Evolutionary conservation across 2,329 filamentous ascomycete species (phyloP).

Genomic region (Chrysosporium keratinophilum): DNA sequence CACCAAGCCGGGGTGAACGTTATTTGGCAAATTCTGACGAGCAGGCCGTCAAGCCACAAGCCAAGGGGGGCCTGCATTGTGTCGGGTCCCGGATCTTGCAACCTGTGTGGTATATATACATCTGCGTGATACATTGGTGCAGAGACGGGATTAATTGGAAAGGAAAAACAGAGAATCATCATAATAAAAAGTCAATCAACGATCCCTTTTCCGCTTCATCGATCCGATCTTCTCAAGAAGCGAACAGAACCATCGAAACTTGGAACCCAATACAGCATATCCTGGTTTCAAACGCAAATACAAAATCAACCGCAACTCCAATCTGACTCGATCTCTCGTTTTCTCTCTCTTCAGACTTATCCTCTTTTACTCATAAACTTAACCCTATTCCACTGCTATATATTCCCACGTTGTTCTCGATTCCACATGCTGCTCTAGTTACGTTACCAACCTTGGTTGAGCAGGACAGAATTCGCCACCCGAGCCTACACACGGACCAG

Average conservation of each 20-base stretch:
- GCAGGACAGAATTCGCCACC: constrained; percentile 3
- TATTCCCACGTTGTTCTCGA: not conserved
- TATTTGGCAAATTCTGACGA: not conserved
- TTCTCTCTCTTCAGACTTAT: not conserved
- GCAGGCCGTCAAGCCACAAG: not conserved
- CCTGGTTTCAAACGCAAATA: not conserved
- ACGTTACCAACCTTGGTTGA: constrained; percentile 5
- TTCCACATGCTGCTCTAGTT: constrained; percentile 1
- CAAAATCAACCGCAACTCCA: not conserved
- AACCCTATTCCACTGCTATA: not conserved
- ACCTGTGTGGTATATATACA: constrained; percentile 2
- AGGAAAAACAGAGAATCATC: not conserved
- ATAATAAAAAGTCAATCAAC: not conserved
- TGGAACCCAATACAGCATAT: constrained; percentile 5
- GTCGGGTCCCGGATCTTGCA: not conserved
- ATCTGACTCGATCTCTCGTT: not conserved
- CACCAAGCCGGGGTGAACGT: too few species aligned
- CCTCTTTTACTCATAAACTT: not conserved
- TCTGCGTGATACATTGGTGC: not conserved
- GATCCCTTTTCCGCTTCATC: not conserved
- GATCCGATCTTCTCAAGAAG: not conserved
- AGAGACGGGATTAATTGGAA: not conserved
- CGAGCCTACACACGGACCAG: not conserved
- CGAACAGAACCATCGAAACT: not conserved
- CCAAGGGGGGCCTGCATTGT: not conserved